A percentile compares a stretch with the other conserved stretches of the same genome.
Conservation (phyloP, 164 flowering plant species). For the Malania oleifera region DNA sequence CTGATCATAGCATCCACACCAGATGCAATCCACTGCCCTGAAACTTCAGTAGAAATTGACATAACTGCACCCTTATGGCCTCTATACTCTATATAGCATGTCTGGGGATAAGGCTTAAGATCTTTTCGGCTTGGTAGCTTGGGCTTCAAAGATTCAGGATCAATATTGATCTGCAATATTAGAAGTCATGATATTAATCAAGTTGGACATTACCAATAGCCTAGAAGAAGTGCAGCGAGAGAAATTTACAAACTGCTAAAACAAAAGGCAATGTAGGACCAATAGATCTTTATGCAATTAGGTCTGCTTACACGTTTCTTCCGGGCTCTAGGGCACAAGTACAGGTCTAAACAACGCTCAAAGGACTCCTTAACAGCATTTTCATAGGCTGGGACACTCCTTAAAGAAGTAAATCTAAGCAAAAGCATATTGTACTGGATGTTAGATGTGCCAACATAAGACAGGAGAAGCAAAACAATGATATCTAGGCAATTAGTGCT, state of each 20-base stretch:
- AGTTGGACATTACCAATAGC: constrained; percentile 4
- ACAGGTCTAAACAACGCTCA: constrained; percentile 89
- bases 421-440: constrained; percentile 3
- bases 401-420: constrained; percentile 59
- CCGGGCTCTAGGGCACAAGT: constrained; percentile 80
- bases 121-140: constrained; percentile 86
- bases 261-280: not conserved
- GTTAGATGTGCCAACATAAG: not conserved
- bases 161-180: constrained; percentile 69
- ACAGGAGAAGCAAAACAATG: not conserved
- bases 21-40: constrained; percentile 93
- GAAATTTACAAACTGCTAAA: no score
- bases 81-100: constrained; percentile 79
- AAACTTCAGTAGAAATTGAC: constrained; percentile 63
- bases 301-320: constrained; percentile 79
- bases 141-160: constrained; percentile 91
- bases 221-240: not conserved
- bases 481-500: not conserved
- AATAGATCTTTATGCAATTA: not conserved
- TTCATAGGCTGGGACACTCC: constrained; percentile 83
- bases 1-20: constrained; percentile 34
- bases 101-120: constrained; percentile 81
- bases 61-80: constrained; percentile 79
- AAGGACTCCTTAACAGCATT: constrained; percentile 70
- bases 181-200: constrained; percentile 1